Evolutionary conservation across 768 basidiomycete genomes (phyloP), one percentile per base, ranked within the genome.

Genomic region (Rhodotorula paludigena): DNA sequence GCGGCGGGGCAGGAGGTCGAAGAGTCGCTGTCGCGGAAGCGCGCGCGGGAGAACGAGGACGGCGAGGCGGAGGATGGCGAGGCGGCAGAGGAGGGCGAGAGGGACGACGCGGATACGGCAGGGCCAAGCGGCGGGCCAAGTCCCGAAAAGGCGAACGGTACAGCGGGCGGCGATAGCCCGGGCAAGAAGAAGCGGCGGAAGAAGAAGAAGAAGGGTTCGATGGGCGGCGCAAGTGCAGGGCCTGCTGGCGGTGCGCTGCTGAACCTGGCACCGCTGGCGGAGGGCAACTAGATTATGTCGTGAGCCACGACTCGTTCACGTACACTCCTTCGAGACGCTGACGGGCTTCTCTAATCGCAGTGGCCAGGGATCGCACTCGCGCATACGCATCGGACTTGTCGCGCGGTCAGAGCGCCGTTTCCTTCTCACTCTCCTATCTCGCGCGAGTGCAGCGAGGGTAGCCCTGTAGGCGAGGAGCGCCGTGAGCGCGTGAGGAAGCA

Each of bases 121-220:
- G n/a, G 11, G 32, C 21, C 20, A 20, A 35, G 20, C 4, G n/a
- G 5, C 9, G n/a, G 38, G 25, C 38, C 45, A 25, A 59, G 35
- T 20, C 57, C 35, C 35, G 14, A 30, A 11, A 59, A 59, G 58
- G 58, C 20, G 57, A 21, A 12, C 4, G 49, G 9, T 20, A 15
- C 12, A 6, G 52, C 12, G 20, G 60, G 32, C 10, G 41, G 23
- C 0, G 51, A 25, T 2, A 36, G 52, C 39, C 51, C 30, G 15
- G 38, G 21, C 0, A 53, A 59, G 45, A 59, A 59, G 58, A 48
- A 35, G 33, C 14, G 21, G 51, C 52, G 51, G 49, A 61, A 61
- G 41, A 61, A 61, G 60, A 30, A 42, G 61, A 54, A 62, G 44
- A 45, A 33, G 18, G 44, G 8, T 5, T 36, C 20, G 33, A 28